Conservation (phyloP, 1,284 basidiomycete species). For the Fomitopsis pinicola region DNA sequence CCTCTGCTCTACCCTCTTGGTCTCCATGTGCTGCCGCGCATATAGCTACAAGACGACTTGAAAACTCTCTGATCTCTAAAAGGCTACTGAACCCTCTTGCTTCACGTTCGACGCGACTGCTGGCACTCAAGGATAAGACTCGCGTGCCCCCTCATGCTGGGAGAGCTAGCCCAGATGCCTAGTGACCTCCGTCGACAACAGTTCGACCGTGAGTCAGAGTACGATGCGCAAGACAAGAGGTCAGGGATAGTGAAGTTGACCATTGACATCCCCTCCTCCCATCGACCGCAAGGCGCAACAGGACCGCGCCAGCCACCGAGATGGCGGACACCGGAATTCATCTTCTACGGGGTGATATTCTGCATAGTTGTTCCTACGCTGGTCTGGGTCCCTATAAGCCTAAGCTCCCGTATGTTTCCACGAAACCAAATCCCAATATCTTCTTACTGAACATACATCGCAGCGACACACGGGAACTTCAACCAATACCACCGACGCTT, state of each 20-base stretch:
- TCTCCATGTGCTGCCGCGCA: not conserved
- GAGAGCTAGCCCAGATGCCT: slow-evolving; percentile 26
- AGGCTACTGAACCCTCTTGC: not conserved
- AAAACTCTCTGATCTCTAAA: not conserved
- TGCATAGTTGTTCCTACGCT: slow-evolving; percentile 69
- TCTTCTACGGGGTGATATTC: slow-evolving; percentile 69
- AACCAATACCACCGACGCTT: slow-evolving; percentile 55
- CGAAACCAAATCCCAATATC: not conserved
- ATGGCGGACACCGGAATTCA: slow-evolving; percentile 86
- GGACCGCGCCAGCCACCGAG: slow-evolving; percentile 36
- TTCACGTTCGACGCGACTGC: not conserved
- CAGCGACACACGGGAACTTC: slow-evolving; percentile 78
- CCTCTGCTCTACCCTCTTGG: not conserved
- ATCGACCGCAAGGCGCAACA: slow-evolving; percentile 20
- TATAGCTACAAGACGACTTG: not conserved
- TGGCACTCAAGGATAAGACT: too few relatives aligned
- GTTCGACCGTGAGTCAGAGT: slow-evolving; percentile 19
- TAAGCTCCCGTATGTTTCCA: slow-evolving; percentile 67
- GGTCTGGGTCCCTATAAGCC: slow-evolving; percentile 73
- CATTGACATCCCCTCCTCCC: slow-evolving; percentile 41
- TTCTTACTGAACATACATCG: not conserved
- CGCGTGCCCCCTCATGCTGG: slow-evolving; percentile 15
- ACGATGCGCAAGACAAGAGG: slow-evolving; percentile 10
- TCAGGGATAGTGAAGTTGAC: slow-evolving; percentile 41
- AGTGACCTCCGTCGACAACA: slow-evolving; percentile 22